Evolutionary conservation across 257 asterid species (phyloP).

Genomic region (Nicotiana attenuata): DNA sequence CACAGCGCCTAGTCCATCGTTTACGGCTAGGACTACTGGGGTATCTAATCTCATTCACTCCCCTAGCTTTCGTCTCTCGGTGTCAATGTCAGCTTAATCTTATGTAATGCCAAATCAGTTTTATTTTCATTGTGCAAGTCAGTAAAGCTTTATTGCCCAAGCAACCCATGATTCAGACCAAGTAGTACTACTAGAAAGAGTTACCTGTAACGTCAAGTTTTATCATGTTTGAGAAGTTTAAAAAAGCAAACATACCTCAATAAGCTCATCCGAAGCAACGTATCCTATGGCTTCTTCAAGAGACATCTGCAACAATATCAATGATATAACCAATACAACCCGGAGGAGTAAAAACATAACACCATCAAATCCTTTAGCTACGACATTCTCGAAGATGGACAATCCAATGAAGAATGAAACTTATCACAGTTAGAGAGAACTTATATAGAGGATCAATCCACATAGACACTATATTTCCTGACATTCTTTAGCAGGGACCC

Average conservation of each 20-base stretch:
- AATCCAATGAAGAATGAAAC: background rate
- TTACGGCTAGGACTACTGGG: too few relatives aligned
- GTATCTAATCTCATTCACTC: too few relatives aligned
- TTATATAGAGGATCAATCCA: background rate
- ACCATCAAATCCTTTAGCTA: background rate
- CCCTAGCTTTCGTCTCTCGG: too few relatives aligned
- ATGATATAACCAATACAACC: background rate
- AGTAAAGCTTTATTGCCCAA: background rate
- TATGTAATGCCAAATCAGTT: background rate
- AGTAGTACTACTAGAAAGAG: background rate
- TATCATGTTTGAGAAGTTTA: background rate
- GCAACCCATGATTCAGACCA: background rate
- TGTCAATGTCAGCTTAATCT: background rate
- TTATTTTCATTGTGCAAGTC: background rate
- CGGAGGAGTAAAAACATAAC: background rate
- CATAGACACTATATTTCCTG: background rate
- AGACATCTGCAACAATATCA: constrained; percentile 51
- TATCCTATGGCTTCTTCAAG: constrained; percentile 98
- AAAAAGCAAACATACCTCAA: constrained; percentile 52
- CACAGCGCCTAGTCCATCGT: too few relatives aligned
- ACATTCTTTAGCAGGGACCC: background rate
- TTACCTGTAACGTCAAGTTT: background rate
- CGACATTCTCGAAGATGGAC: background rate
- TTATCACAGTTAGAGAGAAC: background rate
- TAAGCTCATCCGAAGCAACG: constrained; percentile 94